These are phyloP conservation scores for Omphalotus olearius DNA, from an alignment of 1,284 basidiomycete genomes.

Conservation along the genomic window DNA sequence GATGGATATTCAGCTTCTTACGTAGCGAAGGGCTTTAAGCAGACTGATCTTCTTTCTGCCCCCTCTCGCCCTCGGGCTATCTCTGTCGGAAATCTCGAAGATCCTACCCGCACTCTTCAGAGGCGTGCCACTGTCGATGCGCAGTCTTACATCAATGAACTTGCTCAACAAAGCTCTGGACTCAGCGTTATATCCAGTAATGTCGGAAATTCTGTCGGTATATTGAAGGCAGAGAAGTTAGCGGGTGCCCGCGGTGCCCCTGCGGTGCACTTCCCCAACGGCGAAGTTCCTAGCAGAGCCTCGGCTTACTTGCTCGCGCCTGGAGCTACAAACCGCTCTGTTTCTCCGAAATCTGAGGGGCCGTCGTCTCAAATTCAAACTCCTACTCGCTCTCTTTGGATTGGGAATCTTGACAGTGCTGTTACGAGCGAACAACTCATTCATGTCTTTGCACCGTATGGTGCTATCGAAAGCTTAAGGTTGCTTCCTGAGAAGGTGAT, in stretches of 20 bases:
- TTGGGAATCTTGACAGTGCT: constrained; percentile 92
- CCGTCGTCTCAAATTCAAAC: constrained; percentile 75
- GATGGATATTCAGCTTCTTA: constrained; percentile 51
- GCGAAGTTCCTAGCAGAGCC: constrained; percentile 47
- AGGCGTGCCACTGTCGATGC: constrained; percentile 61
- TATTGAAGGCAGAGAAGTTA: constrained; percentile 54
- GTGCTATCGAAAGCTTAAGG: constrained; percentile 92
- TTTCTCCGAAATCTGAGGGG: constrained; percentile 75
- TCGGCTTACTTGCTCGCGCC: constrained; percentile 68
- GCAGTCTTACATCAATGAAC: constrained; percentile 57
- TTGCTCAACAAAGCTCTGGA: constrained; percentile 34
- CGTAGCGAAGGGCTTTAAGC: constrained; percentile 71
- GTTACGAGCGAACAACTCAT: constrained; percentile 94
- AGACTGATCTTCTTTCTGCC: constrained; percentile 56
- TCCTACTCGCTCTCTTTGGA: constrained; percentile 95
- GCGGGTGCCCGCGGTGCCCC: constrained; percentile 39
- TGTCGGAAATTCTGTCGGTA: constrained; percentile 41
- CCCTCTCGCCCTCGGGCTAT: constrained; percentile 80
- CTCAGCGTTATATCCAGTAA: constrained; percentile 40
- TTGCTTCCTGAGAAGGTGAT: constrained; percentile 91
- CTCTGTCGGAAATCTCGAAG: constrained; percentile 88
- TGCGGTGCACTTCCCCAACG: constrained; percentile 67
- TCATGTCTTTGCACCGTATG: constrained; percentile 92
- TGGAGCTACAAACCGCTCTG: constrained; percentile 57
- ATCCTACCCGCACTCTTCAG: constrained; percentile 58